These are phyloP conservation scores for Collybia sordida DNA, from an alignment of 768 basidiomycete genomes.

Conservation along the genomic window DNA sequence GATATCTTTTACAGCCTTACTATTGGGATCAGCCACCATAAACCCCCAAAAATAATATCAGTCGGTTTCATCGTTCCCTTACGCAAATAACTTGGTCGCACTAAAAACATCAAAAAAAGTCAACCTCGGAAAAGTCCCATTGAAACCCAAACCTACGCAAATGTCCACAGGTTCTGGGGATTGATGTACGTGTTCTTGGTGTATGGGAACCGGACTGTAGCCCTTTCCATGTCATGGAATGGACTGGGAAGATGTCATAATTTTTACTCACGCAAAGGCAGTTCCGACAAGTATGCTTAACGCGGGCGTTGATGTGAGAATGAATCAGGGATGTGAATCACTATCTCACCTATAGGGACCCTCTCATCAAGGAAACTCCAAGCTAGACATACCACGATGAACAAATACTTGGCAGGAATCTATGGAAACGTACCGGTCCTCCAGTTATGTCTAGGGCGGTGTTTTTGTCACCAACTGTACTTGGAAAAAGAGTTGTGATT, in stretches of 20 bases:
- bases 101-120: neutral
- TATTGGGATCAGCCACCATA: no score
- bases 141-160: conserved; percentile 37
- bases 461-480: neutral
- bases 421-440: conserved; percentile 34
- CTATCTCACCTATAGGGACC: conserved; percentile 35
- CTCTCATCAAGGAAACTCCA: conserved; percentile 44
- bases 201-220: conserved; percentile 57
- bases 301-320: neutral
- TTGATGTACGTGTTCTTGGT: conserved; percentile 64
- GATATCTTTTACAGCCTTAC: no score
- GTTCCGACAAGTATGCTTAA: conserved; percentile 41
- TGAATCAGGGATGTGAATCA: neutral
- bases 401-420: no score
- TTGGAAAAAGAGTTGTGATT: neutral
- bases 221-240: no score
- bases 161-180: conserved; percentile 58
- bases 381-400: conserved; percentile 24
- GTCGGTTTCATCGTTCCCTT: neutral
- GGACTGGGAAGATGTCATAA: neutral
- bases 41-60: no score
- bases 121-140: neutral
- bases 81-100: conserved; percentile 9
- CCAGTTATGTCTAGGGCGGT: conserved; percentile 41
- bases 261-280: conserved; percentile 28